Base-by-base conservation (phyloP, 2,329 filamentous ascomycete genomes). In the Microcyclosporella mali region DNA sequence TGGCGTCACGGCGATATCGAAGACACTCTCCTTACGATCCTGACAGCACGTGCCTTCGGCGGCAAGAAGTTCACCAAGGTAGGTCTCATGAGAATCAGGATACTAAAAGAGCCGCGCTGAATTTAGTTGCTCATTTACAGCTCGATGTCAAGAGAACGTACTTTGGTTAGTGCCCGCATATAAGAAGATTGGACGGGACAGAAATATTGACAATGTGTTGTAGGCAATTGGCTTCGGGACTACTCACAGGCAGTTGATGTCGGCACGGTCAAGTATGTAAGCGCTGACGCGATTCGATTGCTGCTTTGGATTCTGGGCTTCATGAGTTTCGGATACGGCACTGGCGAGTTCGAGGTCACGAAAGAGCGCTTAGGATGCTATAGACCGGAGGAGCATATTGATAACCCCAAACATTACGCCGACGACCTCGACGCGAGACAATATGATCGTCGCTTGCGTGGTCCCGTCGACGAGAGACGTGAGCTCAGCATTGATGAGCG, bases 41-140 rank as follows among this genome's bases (percentile, higher is more conserved):
- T 72, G 32, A 70, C 70, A 62, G 78, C 81, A 33, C 73, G 75
- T 47, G 73, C 75, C 31, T 73, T 75, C 29, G 79, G 78, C 50
- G 78, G 78, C 55, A 88, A 89, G 72, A 94, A 89, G 60, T 95
- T 94, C 68, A 80, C 78, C 71, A 92, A 92, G 70, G 78, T 94
- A 59, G 84, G 49, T 61, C 35, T 66, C 42, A 63, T 63, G 55
- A 57, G 62, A 35, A 50, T n/a, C n/a, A n/a, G n/a, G n/a, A n/a
- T n/a, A n/a, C n/a, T n/a, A n/a, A n/a, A n/a, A n/a, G n/a, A n/a
- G n/a, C n/a, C n/a, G n/a, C n/a, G n/a, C n/a, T n/a, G n/a, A n/a
- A n/a, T n/a, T n/a, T n/a, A n/a, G n/a, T n/a, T n/a, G n/a, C n/a
- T n/a, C n/a, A n/a, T n/a, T n/a, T n/a, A n/a, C n/a, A n/a, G 70